These are phyloP conservation scores for Ceratocystis lukuohia DNA, from an alignment of 2,329 filamentous ascomycete species.

Conservation along the genomic window DNA sequence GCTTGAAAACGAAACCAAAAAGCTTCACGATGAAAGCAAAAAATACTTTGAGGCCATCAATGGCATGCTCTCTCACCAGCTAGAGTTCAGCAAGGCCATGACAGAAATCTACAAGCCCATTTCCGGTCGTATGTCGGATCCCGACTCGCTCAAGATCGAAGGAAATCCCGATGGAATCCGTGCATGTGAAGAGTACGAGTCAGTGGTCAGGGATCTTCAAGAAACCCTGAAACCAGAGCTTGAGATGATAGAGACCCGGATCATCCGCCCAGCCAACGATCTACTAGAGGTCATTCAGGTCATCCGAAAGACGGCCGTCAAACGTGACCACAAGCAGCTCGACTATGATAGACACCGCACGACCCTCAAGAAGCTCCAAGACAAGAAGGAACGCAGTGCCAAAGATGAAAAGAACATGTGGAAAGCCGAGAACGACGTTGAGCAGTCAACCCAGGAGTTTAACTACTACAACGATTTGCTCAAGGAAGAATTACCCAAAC, in stretches of 20 bases:
- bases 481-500: slow-evolving; percentile 86
- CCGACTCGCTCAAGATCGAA: slow-evolving; percentile 64
- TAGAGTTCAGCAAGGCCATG: slow-evolving; percentile 94
- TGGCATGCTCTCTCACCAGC: slow-evolving; percentile 93
- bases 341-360: slow-evolving; percentile 84
- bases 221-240: slow-evolving; percentile 80
- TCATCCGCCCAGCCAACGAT: slow-evolving; percentile 87
- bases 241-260: slow-evolving; percentile 88
- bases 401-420: slow-evolving; percentile 98
- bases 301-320: slow-evolving; percentile 74
- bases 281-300: slow-evolving; percentile 89
- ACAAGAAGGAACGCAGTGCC: slow-evolving; percentile 90
- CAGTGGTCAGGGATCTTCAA: slow-evolving; percentile 76
- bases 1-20: slow-evolving; percentile 90
- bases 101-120: slow-evolving; percentile 97
- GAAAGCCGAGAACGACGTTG: slow-evolving; percentile 84
- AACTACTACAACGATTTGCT: slow-evolving; percentile 97
- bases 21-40: slow-evolving; percentile 88
- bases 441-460: slow-evolving; percentile 86
- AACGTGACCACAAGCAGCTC: slow-evolving; percentile 94
- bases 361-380: slow-evolving; percentile 81
- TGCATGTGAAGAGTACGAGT: slow-evolving; percentile 93
- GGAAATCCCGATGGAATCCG: slow-evolving; percentile 86
- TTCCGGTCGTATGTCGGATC: slow-evolving; percentile 87
- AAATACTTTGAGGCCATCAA: slow-evolving; percentile 98